Percentiles rank a stretch among this genome's conserved stretches.
Evolutionary conservation across 768 basidiomycete genomes (phyloP).

Genomic region (Punctularia strigosozonata): DNA sequence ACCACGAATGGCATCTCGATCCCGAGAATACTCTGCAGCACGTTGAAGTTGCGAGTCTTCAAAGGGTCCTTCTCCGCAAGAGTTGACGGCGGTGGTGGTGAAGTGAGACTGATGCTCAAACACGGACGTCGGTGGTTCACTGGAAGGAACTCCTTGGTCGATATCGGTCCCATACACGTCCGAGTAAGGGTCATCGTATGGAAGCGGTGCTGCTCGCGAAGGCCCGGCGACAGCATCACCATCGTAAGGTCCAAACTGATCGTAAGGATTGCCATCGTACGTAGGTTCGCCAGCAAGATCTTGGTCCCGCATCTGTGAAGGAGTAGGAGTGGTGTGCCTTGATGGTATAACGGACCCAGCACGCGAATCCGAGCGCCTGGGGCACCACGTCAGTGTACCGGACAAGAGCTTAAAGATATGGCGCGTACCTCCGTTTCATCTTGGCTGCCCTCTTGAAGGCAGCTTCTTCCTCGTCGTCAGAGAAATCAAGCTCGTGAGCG

Average conservation of each 20-base stretch:
- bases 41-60: background rate
- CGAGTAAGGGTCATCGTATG: conserved; percentile 72
- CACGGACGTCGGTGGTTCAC: background rate
- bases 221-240: conserved; percentile 43
- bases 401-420: conserved; percentile 1
- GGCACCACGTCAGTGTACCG: background rate
- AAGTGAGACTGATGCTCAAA: too few species aligned
- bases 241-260: conserved; percentile 58
- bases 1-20: conserved; percentile 22
- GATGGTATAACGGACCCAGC: conserved; percentile 39
- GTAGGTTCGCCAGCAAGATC: conserved; percentile 35
- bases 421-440: conserved; percentile 42
- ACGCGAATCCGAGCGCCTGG: conserved; percentile 43
- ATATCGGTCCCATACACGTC: conserved; percentile 14
- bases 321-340: conserved; percentile 40
- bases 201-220: conserved; percentile 53
- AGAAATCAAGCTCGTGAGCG: conserved; percentile 87
- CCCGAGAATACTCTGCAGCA: conserved; percentile 4
- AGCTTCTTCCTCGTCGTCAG: conserved; percentile 87
- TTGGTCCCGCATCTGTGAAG: conserved; percentile 41
- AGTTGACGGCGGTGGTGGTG: too few species aligned
- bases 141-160: background rate
- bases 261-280: conserved; percentile 49
- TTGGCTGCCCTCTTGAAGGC: conserved; percentile 53
- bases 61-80: too few species aligned